Conservation (phyloP, 192 early-diverging fungal genomes). For the Cladochytrium replicatum region DNA sequence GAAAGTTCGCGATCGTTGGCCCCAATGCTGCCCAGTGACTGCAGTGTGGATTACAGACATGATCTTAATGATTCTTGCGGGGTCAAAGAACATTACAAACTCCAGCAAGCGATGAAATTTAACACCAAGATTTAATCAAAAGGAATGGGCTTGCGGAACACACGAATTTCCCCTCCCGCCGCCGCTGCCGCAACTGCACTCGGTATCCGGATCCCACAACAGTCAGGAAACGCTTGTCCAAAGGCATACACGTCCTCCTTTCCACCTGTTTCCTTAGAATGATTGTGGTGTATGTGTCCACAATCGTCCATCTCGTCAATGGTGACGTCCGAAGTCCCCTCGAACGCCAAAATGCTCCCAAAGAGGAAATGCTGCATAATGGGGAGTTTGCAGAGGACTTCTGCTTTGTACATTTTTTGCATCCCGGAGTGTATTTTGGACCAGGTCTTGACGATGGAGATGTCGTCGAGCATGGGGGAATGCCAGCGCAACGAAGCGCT, state of each 20-base stretch:
- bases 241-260: slow-evolving; percentile 56
- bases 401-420: slow-evolving; percentile 88
- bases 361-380: slow-evolving; percentile 96
- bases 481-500: slow-evolving; percentile 55
- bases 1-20: too few relatives aligned
- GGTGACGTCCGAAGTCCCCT: slow-evolving; percentile 11
- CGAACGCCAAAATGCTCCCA: slow-evolving; percentile 70
- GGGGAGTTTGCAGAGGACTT: slow-evolving; percentile 77
- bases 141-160: too few relatives aligned
- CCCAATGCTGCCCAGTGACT: too few relatives aligned
- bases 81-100: too few relatives aligned
- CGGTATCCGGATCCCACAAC: slow-evolving; percentile 71
- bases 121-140: too few relatives aligned
- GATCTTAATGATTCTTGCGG: too few relatives aligned
- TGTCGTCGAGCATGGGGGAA: slow-evolving; percentile 90
- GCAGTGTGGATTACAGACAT: too few relatives aligned
- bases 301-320: slow-evolving; percentile 40
- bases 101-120: too few relatives aligned
- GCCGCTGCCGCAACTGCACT: slow-evolving; percentile 70
- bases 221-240: slow-evolving; percentile 69
- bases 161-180: slow-evolving; percentile 15
- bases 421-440: slow-evolving; percentile 83
- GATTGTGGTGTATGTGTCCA: slow-evolving; percentile 40
- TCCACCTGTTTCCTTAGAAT: slow-evolving; percentile 8
- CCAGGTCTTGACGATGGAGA: slow-evolving; percentile 81